Evolutionary conservation across 2,329 filamentous ascomycete species (phyloP).

Genomic region (Calonectria montana): DNA sequence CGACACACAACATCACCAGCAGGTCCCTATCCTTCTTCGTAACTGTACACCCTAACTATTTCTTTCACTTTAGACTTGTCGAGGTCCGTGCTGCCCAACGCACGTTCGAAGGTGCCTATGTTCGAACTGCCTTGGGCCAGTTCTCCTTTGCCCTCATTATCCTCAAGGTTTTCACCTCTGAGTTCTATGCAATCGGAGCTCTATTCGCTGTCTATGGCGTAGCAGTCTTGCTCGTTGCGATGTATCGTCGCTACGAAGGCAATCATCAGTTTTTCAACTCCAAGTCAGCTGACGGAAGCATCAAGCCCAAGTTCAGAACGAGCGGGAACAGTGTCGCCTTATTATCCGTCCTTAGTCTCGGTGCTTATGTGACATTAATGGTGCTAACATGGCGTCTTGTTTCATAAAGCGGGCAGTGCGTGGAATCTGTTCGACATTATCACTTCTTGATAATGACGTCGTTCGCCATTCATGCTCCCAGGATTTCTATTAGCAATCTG

Average conservation of each 20-base stretch:
- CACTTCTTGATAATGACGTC: not conserved
- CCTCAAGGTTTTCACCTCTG: slow-evolving; percentile 90
- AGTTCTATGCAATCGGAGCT: slow-evolving; percentile 98
- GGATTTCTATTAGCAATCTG: not conserved
- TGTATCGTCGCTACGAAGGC: slow-evolving; percentile 89
- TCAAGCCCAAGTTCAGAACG: slow-evolving; percentile 69
- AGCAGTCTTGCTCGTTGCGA: slow-evolving; percentile 83
- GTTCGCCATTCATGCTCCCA: not conserved
- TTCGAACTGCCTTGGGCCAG: slow-evolving; percentile 92
- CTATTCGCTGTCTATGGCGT: slow-evolving; percentile 93
- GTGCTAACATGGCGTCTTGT: slow-evolving; percentile 64
- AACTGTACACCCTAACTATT: not conserved
- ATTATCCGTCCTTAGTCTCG: slow-evolving; percentile 66
- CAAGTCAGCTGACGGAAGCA: slow-evolving; percentile 45
- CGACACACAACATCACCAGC: not conserved
- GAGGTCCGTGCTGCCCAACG: slow-evolving; percentile 95
- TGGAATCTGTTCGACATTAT: not conserved
- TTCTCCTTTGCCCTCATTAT: slow-evolving; percentile 96
- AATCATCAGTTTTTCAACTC: slow-evolving; percentile 90
- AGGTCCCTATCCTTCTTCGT: not conserved
- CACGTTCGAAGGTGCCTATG: slow-evolving; percentile 97
- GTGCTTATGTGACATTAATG: slow-evolving; percentile 68
- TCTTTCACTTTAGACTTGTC: slow-evolving; percentile 69
- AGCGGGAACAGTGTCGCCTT: slow-evolving; percentile 72
- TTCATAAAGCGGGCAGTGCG: slow-evolving; percentile 25